phyloP scores from a whole-genome alignment of 345 rosid species.

The Eucalyptus decipiens region DNA sequence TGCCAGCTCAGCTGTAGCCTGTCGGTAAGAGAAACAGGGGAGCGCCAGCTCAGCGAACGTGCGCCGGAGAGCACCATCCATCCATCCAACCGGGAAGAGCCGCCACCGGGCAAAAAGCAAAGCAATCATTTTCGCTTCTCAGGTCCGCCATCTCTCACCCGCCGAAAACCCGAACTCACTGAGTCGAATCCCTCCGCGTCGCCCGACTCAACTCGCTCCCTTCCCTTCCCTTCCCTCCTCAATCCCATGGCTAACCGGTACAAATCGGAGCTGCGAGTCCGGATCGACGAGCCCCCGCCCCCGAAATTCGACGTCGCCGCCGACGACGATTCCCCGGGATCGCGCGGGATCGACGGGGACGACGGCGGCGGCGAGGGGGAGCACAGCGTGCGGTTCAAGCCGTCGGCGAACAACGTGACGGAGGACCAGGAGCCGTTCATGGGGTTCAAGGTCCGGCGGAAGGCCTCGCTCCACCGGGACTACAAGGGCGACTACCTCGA shows the following conservation, averaged over 20 bases:
- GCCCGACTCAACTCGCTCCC: not conserved
- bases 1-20: not conserved
- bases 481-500: constrained; percentile 80
- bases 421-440: constrained; percentile 82
- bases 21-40: not conserved
- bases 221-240: not conserved
- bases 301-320: constrained; percentile 16
- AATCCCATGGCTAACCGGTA: not conserved
- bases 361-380: constrained; percentile 13
- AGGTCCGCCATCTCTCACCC: not conserved
- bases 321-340: constrained; percentile 2
- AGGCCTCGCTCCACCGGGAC: constrained; percentile 74
- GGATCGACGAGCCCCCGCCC: constrained; percentile 27
- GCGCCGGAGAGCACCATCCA: not conserved
- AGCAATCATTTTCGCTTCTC: not conserved
- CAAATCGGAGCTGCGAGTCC: constrained; percentile 26
- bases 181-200: not conserved
- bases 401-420: constrained; percentile 30
- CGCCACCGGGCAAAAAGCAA: not conserved
- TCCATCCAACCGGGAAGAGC: not conserved
- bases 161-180: not conserved
- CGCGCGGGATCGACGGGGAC: not conserved
- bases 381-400: constrained; percentile 11
- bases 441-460: constrained; percentile 72
- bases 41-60: not conserved